phyloP scores from a whole-genome alignment of 805 yeast genomes.

The Kazachstania taianensis region DNA sequence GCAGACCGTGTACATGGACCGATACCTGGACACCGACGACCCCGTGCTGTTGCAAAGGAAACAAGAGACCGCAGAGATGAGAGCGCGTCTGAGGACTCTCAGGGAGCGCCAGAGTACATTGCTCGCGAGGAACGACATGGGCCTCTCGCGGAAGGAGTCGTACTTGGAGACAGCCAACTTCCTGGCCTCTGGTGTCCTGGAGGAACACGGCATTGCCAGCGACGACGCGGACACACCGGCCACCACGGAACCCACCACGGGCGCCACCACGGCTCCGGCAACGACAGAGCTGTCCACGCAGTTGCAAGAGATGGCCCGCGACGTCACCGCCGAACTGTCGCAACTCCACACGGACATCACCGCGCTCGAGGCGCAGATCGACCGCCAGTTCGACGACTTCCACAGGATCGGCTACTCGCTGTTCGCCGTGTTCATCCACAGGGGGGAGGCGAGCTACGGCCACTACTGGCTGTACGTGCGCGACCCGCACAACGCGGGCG shows the following conservation, averaged over 20 bases:
- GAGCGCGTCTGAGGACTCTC: slow-evolving; percentile 39
- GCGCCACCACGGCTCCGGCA: slow-evolving; percentile 28
- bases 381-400: slow-evolving; percentile 52
- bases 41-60: slow-evolving; percentile 41
- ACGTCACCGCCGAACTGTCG: slow-evolving; percentile 38
- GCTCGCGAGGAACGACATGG: slow-evolving; percentile 38
- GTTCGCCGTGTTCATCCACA: slow-evolving; percentile 86
- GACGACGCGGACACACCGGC: no score
- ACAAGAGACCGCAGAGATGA: slow-evolving; percentile 50
- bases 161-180: slow-evolving; percentile 49
- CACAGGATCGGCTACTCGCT: slow-evolving; percentile 63
- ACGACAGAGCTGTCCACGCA: slow-evolving; percentile 8
- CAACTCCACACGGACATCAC: slow-evolving; percentile 34
- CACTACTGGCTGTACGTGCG: slow-evolving; percentile 94
- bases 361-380: slow-evolving; percentile 39
- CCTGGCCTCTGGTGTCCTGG: slow-evolving; percentile 34
- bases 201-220: no score
- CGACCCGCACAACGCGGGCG: slow-evolving; percentile 49
- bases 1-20: slow-evolving; percentile 71
- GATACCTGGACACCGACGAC: slow-evolving; percentile 68
- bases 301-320: slow-evolving; percentile 37
- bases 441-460: slow-evolving; percentile 94
- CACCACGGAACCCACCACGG: background rate
- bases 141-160: slow-evolving; percentile 40
- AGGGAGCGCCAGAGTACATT: slow-evolving; percentile 36